Conservation (phyloP, 140 eudicot genomes). For the Anethum foeniculum region DNA sequence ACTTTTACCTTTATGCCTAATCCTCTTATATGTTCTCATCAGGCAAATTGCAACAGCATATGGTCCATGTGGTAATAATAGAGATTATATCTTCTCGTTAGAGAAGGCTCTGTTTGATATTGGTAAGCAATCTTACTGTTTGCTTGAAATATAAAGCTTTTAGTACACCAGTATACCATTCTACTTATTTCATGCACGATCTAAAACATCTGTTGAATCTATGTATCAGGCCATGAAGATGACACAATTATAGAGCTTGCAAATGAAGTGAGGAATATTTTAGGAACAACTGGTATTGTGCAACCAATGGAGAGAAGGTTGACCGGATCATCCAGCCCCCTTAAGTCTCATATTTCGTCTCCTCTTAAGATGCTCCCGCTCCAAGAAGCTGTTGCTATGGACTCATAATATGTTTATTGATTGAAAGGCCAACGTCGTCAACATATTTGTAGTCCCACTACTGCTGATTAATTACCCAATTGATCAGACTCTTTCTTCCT, state of each 20-base stretch:
- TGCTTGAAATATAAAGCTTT: neutral
- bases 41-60: slow-evolving; percentile 95
- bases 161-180: neutral
- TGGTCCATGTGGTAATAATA: slow-evolving; percentile 96
- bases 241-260: slow-evolving; percentile 87
- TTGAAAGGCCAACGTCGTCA: neutral
- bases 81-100: slow-evolving; percentile 70
- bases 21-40: slow-evolving; percentile 8
- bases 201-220: neutral
- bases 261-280: slow-evolving; percentile 74
- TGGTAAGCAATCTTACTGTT: slow-evolving; percentile 33
- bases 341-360: slow-evolving; percentile 38
- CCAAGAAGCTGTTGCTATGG: slow-evolving; percentile 63
- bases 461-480: neutral
- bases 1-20: neutral
- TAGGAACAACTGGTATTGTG: slow-evolving; percentile 31
- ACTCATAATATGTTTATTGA: slow-evolving; percentile 24
- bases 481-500: neutral
- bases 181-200: neutral
- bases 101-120: slow-evolving; percentile 89
- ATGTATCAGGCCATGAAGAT: slow-evolving; percentile 71
- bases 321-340: slow-evolving; percentile 37
- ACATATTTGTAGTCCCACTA: neutral
- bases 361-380: slow-evolving; percentile 36
- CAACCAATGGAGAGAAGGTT: slow-evolving; percentile 45